A percentile compares a stretch with the other conserved stretches of the same genome.
These are phyloP conservation scores for Neonothopanus nambi DNA, from an alignment of 1,284 basidiomycete genomes.

Conservation along the genomic window DNA sequence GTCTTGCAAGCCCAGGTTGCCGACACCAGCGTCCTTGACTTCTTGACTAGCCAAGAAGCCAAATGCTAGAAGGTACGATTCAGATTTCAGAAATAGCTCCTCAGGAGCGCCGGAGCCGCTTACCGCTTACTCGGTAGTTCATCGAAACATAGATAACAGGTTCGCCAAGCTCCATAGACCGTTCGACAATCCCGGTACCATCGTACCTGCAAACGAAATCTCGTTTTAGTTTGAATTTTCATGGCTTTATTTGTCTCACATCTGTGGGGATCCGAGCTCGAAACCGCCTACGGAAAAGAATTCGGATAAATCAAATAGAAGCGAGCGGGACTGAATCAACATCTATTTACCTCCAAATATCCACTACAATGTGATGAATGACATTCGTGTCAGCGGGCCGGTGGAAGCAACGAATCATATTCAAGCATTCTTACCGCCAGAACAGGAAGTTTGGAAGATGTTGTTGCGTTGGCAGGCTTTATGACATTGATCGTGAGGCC, in stretches of 20 bases:
- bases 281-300: conserved; percentile 39
- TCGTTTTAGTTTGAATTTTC: neutral
- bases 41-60: conserved; percentile 45
- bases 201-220: conserved; percentile 37
- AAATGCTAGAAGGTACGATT: conserved; percentile 21
- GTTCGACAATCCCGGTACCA: conserved; percentile 44
- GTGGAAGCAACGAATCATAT: neutral
- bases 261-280: conserved; percentile 36
- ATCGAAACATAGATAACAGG: conserved; percentile 55
- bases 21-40: conserved; percentile 41
- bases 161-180: conserved; percentile 45
- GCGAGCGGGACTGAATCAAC: neutral
- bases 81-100: neutral
- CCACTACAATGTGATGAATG: conserved; percentile 37
- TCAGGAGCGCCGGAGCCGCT: neutral
- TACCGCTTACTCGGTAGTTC: conserved; percentile 47
- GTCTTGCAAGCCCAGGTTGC: conserved; percentile 47
- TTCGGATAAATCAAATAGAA: neutral
- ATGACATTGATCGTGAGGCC: conserved; percentile 59
- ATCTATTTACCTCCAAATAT: conserved; percentile 47
- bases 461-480: conserved; percentile 40
- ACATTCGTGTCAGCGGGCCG: neutral
- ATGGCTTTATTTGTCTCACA: conserved; percentile 23
- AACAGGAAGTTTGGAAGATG: conserved; percentile 44
- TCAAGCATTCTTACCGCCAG: no score